A percentile compares a stretch with the other conserved stretches of the same genome.
Conservation (phyloP, 2,329 filamentous ascomycete genomes). For the Aspergillus uvarum region DNA sequence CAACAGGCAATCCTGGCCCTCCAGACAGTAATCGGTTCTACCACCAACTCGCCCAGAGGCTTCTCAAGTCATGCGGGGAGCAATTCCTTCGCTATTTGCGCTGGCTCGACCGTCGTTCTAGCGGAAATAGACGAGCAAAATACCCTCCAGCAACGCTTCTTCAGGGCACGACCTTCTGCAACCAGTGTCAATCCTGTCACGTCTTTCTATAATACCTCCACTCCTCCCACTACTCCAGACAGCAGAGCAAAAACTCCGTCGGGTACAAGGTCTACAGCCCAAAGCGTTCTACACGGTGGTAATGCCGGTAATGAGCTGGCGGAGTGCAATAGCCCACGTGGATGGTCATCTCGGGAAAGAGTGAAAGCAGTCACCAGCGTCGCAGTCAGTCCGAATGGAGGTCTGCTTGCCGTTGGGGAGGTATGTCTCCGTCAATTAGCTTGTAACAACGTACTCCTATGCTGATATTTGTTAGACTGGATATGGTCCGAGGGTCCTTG, state of each 20-base stretch:
- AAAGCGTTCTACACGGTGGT: conserved; percentile 42
- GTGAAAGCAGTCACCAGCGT: conserved; percentile 94
- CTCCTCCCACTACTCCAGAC: conserved; percentile 56
- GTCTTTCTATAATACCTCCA: conserved; percentile 56
- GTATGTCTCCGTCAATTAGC: conserved; percentile 38
- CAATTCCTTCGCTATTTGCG: conserved; percentile 79
- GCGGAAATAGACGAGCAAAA: conserved; percentile 71
- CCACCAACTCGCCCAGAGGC: conserved; percentile 77
- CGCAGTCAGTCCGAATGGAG: conserved; percentile 81
- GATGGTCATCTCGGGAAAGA: conserved; percentile 84
- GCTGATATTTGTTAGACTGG: conserved; percentile 62
- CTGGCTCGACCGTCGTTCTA: conserved; percentile 89
- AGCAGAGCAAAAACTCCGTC: conserved; percentile 60
- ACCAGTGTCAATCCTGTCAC: conserved; percentile 65
- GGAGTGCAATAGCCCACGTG: conserved; percentile 65
- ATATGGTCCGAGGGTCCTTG: conserved; percentile 84
- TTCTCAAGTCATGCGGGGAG: conserved; percentile 77
- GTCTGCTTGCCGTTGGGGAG: conserved; percentile 87
- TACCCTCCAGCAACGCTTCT: conserved; percentile 76
- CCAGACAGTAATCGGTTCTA: conserved; percentile 86
- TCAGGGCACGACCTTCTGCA: conserved; percentile 72
- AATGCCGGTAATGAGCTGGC: conserved; percentile 53
- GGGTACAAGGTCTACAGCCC: conserved; percentile 50
- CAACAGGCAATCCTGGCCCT: conserved; percentile 62
- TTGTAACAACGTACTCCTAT: background rate